Base-by-base conservation (phyloP, 225 moss, liverwort and hornwort genomes). In the Neckera pumila region DNA sequence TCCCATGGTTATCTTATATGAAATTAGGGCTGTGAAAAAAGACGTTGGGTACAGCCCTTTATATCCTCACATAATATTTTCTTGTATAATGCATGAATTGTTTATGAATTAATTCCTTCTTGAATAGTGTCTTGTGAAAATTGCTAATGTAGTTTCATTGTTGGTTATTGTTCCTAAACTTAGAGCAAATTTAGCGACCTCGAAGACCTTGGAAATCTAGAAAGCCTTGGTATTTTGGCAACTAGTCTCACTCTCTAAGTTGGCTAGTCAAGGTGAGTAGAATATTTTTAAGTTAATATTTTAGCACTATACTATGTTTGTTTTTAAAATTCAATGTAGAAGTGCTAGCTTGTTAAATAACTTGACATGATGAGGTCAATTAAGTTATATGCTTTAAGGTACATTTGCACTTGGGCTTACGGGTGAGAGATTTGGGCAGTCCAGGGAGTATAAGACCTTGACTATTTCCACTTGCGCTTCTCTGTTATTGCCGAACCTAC, bases 211-310 rank as follows among this genome's bases (percentile, higher is more conserved):
- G 90, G 80, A 49, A 91, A 78, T 80, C 86, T 94, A 80, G 89
- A 93, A 87, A 93, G 91, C 81, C 92, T 94, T 80, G 94, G 94
- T 76, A 94, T 93, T 60, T 94, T 90, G 70, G 89, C 94, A 79
- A 93, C 91, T 15, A 91, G 89, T 88, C 94, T 47, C 9, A 47
- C 9, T 94, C 74, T 89, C 89, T 76, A 90, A 88, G 54, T 79
- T 93, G 75, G 89, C 93, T 84, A 75, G 88, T 88, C 84, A 90
- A 88, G 91, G 93, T 94, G 86, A 59, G 72, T 58, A 12, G 84
- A 90, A 30, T 74, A 59, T n/a, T 67, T 58, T 58, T 77, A 87
- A 72, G 20, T 77, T 38, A 16, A 64, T 78, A 38, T 31, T 30
- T n/a, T 47, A 69, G 73, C 51, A 40, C 72, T 59, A 38, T 56